phyloP scores from a whole-genome alignment of 2,329 filamentous ascomycete species.

The Dothidotthia symphoricarpi region DNA sequence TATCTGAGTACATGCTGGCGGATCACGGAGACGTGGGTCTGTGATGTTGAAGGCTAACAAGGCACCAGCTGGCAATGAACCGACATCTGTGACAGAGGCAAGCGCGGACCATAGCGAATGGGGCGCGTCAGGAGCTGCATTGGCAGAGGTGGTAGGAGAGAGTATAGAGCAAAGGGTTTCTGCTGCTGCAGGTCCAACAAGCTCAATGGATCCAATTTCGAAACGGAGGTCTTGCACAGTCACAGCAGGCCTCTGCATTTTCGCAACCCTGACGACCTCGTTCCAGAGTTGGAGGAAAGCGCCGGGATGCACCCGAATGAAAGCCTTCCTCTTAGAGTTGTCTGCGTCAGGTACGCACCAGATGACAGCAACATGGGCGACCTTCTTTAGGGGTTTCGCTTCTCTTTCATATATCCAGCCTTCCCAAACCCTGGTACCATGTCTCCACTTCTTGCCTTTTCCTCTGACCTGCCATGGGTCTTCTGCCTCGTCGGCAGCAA shows the following conservation, averaged over 20 bases:
- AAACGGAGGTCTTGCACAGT: slow-evolving; percentile 68
- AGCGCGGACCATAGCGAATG: slow-evolving; percentile 35
- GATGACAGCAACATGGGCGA: slow-evolving; percentile 71
- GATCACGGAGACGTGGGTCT: slow-evolving; percentile 79
- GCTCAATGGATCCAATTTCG: slow-evolving; percentile 69
- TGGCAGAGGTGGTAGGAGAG: slow-evolving; percentile 43
- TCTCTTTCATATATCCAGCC: slow-evolving; percentile 60
- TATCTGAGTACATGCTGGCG: slow-evolving; percentile 56
- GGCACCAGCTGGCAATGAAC: slow-evolving; percentile 66
- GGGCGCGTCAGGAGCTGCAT: slow-evolving; percentile 29
- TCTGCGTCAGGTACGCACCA: slow-evolving; percentile 58
- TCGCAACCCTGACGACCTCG: slow-evolving; percentile 58
- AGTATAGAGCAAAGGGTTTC: slow-evolving; percentile 73
- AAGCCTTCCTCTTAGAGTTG: slow-evolving; percentile 52
- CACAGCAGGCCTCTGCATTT: slow-evolving; percentile 60
- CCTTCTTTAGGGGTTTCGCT: slow-evolving; percentile 51
- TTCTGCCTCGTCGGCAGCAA: slow-evolving; percentile 55
- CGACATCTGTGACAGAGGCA: slow-evolving; percentile 46
- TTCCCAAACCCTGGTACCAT: slow-evolving; percentile 57
- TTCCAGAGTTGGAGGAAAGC: slow-evolving; percentile 70
- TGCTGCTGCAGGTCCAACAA: slow-evolving; percentile 72
- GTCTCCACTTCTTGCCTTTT: slow-evolving; percentile 68
- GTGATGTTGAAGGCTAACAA: slow-evolving; percentile 70
- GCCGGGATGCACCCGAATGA: slow-evolving; percentile 79
- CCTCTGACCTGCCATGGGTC: slow-evolving; percentile 56